A percentile compares a stretch with the other conserved stretches of the same genome.
Evolutionary conservation across 2,329 filamentous ascomycete species (phyloP).

Genomic region (Epichloe coenophiala): DNA sequence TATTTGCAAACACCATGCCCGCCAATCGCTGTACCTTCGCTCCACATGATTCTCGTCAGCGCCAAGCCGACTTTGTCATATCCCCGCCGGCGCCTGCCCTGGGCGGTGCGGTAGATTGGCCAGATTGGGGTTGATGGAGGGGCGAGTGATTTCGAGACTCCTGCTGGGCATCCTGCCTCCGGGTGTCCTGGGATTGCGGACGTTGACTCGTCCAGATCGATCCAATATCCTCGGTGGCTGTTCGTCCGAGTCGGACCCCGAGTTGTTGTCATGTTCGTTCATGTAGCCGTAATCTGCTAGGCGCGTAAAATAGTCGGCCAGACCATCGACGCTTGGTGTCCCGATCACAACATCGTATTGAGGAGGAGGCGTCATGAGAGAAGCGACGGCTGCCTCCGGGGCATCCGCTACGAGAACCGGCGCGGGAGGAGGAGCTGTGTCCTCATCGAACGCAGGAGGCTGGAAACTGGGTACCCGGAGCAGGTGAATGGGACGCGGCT

Average conservation of each 20-base stretch:
- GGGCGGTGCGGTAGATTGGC: neutral
- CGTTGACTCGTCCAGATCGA: conserved; percentile 41
- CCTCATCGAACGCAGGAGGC: conserved; percentile 75
- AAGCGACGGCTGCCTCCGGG: conserved; percentile 8
- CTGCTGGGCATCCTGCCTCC: conserved; percentile 40
- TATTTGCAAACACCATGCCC: too few relatives aligned
- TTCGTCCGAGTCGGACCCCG: conserved; percentile 29
- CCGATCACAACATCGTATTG: conserved; percentile 71
- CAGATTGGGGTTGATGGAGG: conserved; percentile 9
- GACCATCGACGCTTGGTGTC: conserved; percentile 48
- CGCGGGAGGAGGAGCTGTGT: conserved; percentile 30
- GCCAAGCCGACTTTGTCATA: neutral
- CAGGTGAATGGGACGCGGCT: conserved; percentile 67
- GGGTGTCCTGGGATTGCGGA: conserved; percentile 42
- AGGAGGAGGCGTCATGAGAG: conserved; percentile 64
- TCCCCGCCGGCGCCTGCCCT: neutral
- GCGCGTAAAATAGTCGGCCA: conserved; percentile 80
- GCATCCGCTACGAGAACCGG: conserved; percentile 13
- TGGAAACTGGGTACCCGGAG: conserved; percentile 75
- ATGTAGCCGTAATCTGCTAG: conserved; percentile 55
- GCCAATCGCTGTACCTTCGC: too few relatives aligned
- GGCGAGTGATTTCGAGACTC: conserved; percentile 40
- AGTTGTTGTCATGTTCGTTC: conserved; percentile 23
- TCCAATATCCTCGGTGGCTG: conserved; percentile 32
- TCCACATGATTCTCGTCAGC: neutral